Base-by-base conservation (phyloP, 1,284 basidiomycete genomes). In the Naganishia sp. region DNA sequence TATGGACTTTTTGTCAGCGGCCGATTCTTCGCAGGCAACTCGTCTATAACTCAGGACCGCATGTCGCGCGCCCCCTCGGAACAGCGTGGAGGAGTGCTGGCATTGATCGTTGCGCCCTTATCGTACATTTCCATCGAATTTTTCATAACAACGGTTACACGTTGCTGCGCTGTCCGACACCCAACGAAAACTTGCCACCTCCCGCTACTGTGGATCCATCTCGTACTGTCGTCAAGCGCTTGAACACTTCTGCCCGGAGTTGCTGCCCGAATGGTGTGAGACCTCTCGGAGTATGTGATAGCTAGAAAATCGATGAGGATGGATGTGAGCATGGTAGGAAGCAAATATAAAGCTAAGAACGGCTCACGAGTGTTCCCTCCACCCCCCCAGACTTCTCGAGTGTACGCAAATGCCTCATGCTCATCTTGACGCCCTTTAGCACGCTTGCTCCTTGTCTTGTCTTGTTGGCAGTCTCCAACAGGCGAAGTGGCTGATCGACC, bases 361-460 rank as follows among this genome's bases (percentile, higher is more conserved):
- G 28, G 75, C 77, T 71, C 67, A 80, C 79, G 65, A 80, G 62
- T 31, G 76, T 66, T 0, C 76, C 79, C 72, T 80, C 79, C 23
- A 79, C 68, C 15, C 79, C 79, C 50, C 79, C 79, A 43, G 76
- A 75, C 69, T 78, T 77, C 67, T 76, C 73, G 7, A 79, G 62
- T 60, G 70, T 72, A 70, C 73, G 74, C 43, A 77, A 50, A 52
- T 73, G 69, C 60, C 72, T 71, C 66, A 72, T 71, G 52, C 71
- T 70, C 73, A 79, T 75, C 68, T 75, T 74, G 15, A 79, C 74
- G 28, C 71, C 70, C 50, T 70, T 69, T 56, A 77, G 62, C 58
- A 67, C 55, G 25, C 32, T 47, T 32, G 49, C 49, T 25, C 61
- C 57, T 23, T 52, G 51, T 49, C 54, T 58, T 21, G 56, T 51